Evolutionary conservation across 805 yeast genomes (phyloP), one percentile per base, ranked within the genome.

Genomic region (Pichia heedii): DNA sequence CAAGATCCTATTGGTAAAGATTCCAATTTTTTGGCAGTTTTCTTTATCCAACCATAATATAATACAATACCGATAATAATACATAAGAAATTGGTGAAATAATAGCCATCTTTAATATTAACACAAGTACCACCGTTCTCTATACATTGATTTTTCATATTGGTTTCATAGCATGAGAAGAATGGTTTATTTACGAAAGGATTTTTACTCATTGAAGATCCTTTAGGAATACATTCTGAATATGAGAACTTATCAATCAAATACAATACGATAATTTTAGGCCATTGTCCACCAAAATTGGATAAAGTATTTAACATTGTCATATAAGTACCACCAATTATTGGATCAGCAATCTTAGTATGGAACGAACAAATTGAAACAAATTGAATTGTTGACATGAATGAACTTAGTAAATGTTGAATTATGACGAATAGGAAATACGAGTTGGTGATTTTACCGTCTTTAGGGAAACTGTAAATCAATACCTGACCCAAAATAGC

Each of bases 261-360:
- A 46, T 71, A 76, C 51, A 88, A 73, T 1, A 90, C 80, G 27
- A 93, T 67, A n/a, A 86, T 67, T 43, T 87, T 73, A 2, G 98
- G 98, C 98, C 98, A 93, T 36, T 94, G 93, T 11, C 98, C 98
- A 21, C 98, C 98, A 45, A 90, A 71, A 60, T 93, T 93, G 35
- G 94, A 79, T 39, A 93, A 69, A 0, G 98, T 93, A 62, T 93
- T 93, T 46, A 93, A 69, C 0, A 95, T 81, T 0, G 98, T 93
- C 97, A 93, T 90, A 61, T 93, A 93, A 0, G 98, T 93, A 2
- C 98, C 98, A 16, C 98, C 98, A 54, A 93, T 85, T 18, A 79
- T 65, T 0, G 98, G 97, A 59, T 93, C 98, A 2, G 98, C 96
- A 43, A 93, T 84, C 53, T 81, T 79, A 3, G 97, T 90, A 64